Evolutionary conservation across 1,284 basidiomycete genomes (phyloP).

Genomic region (Ganoderma lingzhi): DNA sequence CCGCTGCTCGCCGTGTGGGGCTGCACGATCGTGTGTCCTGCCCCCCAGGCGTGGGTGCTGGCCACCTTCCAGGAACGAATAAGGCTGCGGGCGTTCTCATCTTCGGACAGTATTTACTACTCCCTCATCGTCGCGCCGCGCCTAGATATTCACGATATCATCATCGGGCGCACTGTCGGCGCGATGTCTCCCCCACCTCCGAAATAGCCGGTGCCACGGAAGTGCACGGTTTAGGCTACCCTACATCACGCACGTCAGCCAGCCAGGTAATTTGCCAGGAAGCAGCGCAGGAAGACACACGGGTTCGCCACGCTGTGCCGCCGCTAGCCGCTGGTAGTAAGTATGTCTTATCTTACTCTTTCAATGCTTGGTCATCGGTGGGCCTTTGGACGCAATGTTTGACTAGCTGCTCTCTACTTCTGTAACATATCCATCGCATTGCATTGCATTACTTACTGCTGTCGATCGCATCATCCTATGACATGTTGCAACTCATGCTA

Average conservation of each 20-base stretch:
- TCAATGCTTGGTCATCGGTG: constrained; percentile 7
- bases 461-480: constrained; percentile 2
- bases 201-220: constrained; percentile 13
- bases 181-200: constrained; percentile 8
- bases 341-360: not conserved
- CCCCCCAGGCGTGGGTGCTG: constrained; percentile 12
- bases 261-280: not conserved
- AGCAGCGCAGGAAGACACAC: not conserved
- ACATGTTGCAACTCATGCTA: not conserved
- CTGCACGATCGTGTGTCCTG: constrained; percentile 6
- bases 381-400: not conserved
- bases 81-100: not conserved
- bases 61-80: constrained; percentile 10
- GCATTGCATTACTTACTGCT: constrained; percentile 10
- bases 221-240: not conserved
- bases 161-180: not conserved
- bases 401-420: constrained; percentile 10
- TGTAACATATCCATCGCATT: constrained; percentile 6
- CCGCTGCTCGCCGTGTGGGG: not conserved
- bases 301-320: not conserved
- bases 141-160: constrained; percentile 1
- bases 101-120: constrained; percentile 4
- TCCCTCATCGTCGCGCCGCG: constrained; percentile 12
- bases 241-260: not conserved
- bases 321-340: not conserved